A percentile compares a stretch with the other conserved stretches of the same genome.
These are phyloP conservation scores for Tanacetum coccineum DNA, from an alignment of 129 eudicot genomes.

Conservation along the genomic window DNA sequence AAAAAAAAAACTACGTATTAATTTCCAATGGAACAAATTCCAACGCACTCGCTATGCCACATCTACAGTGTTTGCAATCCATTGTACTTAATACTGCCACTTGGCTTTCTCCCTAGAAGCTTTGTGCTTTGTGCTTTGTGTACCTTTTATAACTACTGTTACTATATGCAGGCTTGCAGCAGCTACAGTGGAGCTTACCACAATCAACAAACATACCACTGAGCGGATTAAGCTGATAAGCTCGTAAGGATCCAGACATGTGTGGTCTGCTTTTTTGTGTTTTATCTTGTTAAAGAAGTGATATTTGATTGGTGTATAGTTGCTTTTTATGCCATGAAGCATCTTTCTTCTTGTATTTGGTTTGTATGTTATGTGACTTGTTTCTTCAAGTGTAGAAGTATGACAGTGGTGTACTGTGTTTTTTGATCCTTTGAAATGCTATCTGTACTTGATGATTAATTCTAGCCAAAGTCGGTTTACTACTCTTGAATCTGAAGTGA, in stretches of 20 bases:
- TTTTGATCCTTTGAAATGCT: background rate
- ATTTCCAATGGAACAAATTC: too few relatives aligned
- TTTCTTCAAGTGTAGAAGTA: background rate
- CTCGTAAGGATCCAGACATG: constrained; percentile 17
- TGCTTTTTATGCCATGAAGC: background rate
- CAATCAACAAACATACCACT: constrained; percentile 23
- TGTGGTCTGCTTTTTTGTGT: background rate
- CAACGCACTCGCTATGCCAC: too few relatives aligned
- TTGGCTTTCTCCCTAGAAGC: too few relatives aligned
- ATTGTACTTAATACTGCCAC: too few relatives aligned
- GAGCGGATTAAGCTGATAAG: background rate
- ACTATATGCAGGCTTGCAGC: constrained; percentile 26
- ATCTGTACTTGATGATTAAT: background rate
- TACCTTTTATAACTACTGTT: background rate
- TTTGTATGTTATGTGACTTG: background rate
- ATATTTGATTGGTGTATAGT: background rate
- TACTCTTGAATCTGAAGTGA: background rate
- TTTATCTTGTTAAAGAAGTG: background rate
- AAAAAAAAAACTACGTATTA: background rate
- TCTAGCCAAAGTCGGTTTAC: background rate
- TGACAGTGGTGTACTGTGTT: background rate
- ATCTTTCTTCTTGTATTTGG: background rate
- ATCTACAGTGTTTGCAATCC: too few relatives aligned
- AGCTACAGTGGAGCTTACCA: constrained; percentile 25
- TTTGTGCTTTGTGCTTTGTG: too few relatives aligned